phyloP scores from a whole-genome alignment of 2,329 filamentous ascomycete species.

The Phialemonium atrogriseum region DNA sequence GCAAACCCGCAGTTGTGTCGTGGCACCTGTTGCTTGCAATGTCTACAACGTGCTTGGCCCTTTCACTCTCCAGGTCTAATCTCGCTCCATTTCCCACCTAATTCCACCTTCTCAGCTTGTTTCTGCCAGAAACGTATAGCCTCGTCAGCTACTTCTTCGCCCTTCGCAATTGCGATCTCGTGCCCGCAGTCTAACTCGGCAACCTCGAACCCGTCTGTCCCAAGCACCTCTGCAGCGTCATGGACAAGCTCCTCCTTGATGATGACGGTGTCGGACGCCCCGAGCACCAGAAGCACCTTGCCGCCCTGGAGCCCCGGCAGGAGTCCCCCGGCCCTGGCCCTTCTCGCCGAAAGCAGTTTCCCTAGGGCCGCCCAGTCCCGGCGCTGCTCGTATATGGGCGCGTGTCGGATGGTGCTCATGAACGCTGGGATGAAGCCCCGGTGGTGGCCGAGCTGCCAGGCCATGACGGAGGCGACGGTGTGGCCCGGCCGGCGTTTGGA shows the following conservation, averaged over 20 bases:
- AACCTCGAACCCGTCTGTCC: constrained; percentile 47
- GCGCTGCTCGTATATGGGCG: constrained; percentile 59
- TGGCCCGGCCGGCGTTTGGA: constrained; percentile 41
- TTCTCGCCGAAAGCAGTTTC: constrained; percentile 34
- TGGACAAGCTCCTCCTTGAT: constrained; percentile 53
- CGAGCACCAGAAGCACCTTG: constrained; percentile 58
- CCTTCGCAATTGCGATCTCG: constrained; percentile 58
- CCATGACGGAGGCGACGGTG: constrained; percentile 53
- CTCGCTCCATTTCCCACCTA: too few relatives aligned
- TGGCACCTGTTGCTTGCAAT: too few relatives aligned
- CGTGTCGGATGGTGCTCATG: constrained; percentile 60
- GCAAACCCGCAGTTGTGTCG: too few relatives aligned
- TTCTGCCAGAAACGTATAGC: constrained; percentile 28
- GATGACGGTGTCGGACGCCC: constrained; percentile 58
- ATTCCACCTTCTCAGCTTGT: too few relatives aligned
- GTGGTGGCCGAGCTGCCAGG: constrained; percentile 62
- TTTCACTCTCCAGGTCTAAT: too few relatives aligned
- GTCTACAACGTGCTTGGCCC: too few relatives aligned
- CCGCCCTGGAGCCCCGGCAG: constrained; percentile 27
- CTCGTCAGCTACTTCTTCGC: constrained; percentile 44
- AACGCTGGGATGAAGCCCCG: constrained; percentile 62
- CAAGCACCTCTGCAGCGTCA: constrained; percentile 51
- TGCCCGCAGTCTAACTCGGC: constrained; percentile 56
- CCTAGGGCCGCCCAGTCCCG: constrained; percentile 53
- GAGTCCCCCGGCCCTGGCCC: constrained; percentile 15